Conservation (phyloP, 768 basidiomycete genomes). For the Rhizopogon roseolus region DNA sequence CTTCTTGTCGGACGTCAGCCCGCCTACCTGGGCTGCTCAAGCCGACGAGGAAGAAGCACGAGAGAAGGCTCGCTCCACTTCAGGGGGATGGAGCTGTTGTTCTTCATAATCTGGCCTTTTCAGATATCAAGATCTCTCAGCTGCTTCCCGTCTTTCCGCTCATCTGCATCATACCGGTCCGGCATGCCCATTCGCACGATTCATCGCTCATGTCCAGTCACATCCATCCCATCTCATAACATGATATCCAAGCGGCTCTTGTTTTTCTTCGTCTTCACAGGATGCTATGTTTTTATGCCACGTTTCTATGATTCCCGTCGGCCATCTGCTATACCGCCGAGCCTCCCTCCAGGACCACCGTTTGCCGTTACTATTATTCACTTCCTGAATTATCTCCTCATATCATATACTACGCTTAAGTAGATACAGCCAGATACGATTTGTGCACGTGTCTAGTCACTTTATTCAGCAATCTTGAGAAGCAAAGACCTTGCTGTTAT, state of each 20-base stretch:
- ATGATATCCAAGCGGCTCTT: slow-evolving; percentile 4
- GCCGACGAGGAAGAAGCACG: slow-evolving; percentile 77
- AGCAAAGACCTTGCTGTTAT: slow-evolving; percentile 3
- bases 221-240: neutral
- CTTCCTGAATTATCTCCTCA: slow-evolving; percentile 33
- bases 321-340: slow-evolving; percentile 18
- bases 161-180: slow-evolving; percentile 13
- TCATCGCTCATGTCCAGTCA: slow-evolving; percentile 8
- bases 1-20: slow-evolving; percentile 55
- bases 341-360: slow-evolving; percentile 10
- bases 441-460: slow-evolving; percentile 32
- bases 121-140: slow-evolving; percentile 6
- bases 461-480: slow-evolving; percentile 3
- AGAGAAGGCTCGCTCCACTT: slow-evolving; percentile 39
- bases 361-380: slow-evolving; percentile 23
- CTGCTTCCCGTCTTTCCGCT: slow-evolving; percentile 5
- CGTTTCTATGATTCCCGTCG: slow-evolving; percentile 13
- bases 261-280: slow-evolving; percentile 12
- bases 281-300: slow-evolving; percentile 25
- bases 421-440: slow-evolving; percentile 32
- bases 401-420: slow-evolving; percentile 34
- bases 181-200: slow-evolving; percentile 8
- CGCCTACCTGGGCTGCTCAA: slow-evolving; percentile 75
- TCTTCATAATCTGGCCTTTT: slow-evolving; percentile 31
- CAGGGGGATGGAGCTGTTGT: slow-evolving; percentile 68